Conservation (phyloP, 768 basidiomycete species). For the Kwoniella shandongensis region DNA sequence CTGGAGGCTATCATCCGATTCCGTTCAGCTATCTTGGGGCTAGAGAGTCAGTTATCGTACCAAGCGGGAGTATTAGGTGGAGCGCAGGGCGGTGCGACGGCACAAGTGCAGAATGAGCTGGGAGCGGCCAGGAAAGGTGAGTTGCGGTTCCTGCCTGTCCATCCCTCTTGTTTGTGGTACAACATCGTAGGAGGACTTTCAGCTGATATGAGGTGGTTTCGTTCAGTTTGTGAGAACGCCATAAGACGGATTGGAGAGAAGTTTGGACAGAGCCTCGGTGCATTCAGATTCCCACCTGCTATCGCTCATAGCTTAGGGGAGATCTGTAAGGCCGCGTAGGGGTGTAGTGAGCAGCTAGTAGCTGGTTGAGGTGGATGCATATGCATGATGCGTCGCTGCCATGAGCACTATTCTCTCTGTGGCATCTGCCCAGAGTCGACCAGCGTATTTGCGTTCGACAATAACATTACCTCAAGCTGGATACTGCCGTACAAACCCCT, state of each 20-base stretch:
- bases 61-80: constrained; percentile 18
- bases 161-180: too few relatives aligned
- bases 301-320: constrained; percentile 33
- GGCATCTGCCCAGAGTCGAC: too few relatives aligned
- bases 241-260: constrained; percentile 32
- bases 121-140: constrained; percentile 13
- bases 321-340: constrained; percentile 18
- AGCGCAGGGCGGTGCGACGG: constrained; percentile 10
- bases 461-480: too few relatives aligned
- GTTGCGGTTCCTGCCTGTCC: not conserved
- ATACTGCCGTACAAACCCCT: too few relatives aligned
- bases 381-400: not conserved
- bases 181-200: too few relatives aligned
- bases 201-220: constrained; percentile 3
- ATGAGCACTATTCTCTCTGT: not conserved
- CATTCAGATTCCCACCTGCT: constrained; percentile 44
- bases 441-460: too few relatives aligned
- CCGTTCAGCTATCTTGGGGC: constrained; percentile 27
- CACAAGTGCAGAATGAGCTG: constrained; percentile 6
- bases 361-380: not conserved
- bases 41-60: constrained; percentile 26
- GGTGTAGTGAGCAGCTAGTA: not conserved
- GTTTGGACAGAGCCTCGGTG: constrained; percentile 43
- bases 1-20: constrained; percentile 43
- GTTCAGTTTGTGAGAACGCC: constrained; percentile 36